Conservation (phyloP, 75 land plant species). For the Pinus taeda region DNA sequence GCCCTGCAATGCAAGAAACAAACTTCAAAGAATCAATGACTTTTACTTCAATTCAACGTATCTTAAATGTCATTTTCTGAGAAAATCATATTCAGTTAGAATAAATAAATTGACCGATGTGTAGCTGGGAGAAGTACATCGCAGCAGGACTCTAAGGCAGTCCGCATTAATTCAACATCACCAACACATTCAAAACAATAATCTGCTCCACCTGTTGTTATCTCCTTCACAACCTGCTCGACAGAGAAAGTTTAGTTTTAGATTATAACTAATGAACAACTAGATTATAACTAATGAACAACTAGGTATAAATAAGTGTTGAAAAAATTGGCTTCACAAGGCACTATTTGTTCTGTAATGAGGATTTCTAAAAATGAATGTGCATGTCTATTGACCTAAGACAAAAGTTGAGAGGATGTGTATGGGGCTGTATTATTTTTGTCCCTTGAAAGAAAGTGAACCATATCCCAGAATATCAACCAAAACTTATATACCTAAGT, state of each 20-base stretch:
- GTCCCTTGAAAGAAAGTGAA: too few relatives aligned
- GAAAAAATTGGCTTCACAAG: neutral
- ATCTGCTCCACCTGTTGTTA: constrained; percentile 86
- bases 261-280: neutral
- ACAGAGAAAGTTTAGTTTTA: neutral
- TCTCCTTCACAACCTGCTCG: constrained; percentile 61
- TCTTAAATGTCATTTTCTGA: neutral
- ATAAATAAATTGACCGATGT: neutral
- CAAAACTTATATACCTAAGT: too few relatives aligned
- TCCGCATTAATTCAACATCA: constrained; percentile 54
- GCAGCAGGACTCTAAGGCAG: constrained; percentile 78
- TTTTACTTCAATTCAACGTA: neutral
- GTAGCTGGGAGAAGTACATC: constrained; percentile 34
- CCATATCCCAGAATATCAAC: too few relatives aligned
- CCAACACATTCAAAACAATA: constrained; percentile 95
- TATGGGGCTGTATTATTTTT: too few relatives aligned
- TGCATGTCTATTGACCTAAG: too few relatives aligned
- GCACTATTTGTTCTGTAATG: too few relatives aligned
- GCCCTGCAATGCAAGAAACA: constrained; percentile 44
- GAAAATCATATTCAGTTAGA: neutral
- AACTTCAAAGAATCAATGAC: neutral
- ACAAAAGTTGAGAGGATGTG: too few relatives aligned
- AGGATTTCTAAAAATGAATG: too few relatives aligned
- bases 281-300: neutral
- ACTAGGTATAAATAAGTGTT: neutral